Conservation (phyloP, 106 monocot species). For the Apostasia ramifera region DNA sequence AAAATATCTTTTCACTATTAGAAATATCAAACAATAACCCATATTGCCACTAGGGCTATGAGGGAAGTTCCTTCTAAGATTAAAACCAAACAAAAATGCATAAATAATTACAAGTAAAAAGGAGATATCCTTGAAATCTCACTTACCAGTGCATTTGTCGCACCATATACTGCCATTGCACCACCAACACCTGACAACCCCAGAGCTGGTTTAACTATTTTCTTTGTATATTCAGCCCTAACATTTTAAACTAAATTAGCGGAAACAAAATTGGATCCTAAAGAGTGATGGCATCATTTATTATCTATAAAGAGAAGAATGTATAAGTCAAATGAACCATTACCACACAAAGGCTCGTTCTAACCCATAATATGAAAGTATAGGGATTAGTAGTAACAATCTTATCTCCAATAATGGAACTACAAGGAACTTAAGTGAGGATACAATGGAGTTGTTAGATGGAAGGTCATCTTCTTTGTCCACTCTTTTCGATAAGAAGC, state of each 20-base stretch:
- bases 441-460: conserved; percentile 17
- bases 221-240: conserved; percentile 93
- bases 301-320: neutral
- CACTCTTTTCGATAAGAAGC: conserved; percentile 73
- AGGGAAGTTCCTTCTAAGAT: neutral
- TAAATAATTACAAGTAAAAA: neutral
- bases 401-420: conserved; percentile 56
- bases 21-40: neutral
- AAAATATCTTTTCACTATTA: neutral
- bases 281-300: no score
- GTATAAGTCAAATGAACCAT: neutral
- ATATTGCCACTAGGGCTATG: neutral
- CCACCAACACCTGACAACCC: conserved; percentile 94
- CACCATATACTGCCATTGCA: conserved; percentile 89
- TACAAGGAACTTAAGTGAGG: conserved; percentile 49
- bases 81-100: neutral
- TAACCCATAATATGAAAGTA: conserved; percentile 82
- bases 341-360: conserved; percentile 94
- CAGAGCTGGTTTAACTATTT: conserved; percentile 72
- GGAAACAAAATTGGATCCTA: neutral
- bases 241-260: neutral
- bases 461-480: conserved; percentile 32
- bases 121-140: neutral
- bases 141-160: conserved; percentile 77
- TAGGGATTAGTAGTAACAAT: conserved; percentile 72